phyloP scores from a whole-genome alignment of 2,329 filamentous ascomycete species.

The Apiospora saccharicola region DNA sequence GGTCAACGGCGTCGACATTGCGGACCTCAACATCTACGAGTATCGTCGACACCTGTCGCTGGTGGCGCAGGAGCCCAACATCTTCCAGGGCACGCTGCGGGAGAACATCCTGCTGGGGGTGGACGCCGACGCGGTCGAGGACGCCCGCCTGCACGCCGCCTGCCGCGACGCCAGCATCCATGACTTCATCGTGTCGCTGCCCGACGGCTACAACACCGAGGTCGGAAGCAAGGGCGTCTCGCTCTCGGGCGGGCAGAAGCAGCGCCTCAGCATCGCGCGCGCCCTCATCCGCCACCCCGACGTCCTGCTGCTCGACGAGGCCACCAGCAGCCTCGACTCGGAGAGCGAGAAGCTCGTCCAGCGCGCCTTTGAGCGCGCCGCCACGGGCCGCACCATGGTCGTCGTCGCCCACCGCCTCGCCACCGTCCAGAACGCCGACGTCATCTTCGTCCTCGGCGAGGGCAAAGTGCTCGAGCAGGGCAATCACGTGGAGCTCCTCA shows the following conservation, averaged over 20 bases:
- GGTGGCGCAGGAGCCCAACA: constrained; percentile 76
- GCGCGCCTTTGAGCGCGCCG: constrained; percentile 70
- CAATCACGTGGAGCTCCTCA: constrained; percentile 59
- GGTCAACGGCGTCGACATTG: constrained; percentile 68
- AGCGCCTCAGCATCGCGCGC: constrained; percentile 73
- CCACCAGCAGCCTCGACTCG: constrained; percentile 73
- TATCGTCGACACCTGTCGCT: constrained; percentile 73
- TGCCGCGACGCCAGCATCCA: constrained; percentile 72
- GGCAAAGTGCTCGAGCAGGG: constrained; percentile 65
- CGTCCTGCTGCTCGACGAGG: constrained; percentile 75
- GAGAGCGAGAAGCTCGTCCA: constrained; percentile 66
- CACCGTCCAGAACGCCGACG: constrained; percentile 79
- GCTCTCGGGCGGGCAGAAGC: constrained; percentile 76
- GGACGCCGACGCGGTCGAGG: constrained; percentile 56
- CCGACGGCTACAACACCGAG: constrained; percentile 90
- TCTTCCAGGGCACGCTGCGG: constrained; percentile 68
- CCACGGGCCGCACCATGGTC: constrained; percentile 69
- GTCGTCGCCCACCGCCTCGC: constrained; percentile 81
- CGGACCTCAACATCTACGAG: constrained; percentile 62
- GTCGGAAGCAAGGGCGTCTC: constrained; percentile 76
- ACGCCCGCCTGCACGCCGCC: constrained; percentile 59
- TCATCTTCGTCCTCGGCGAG: constrained; percentile 80
- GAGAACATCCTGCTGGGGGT: constrained; percentile 76
- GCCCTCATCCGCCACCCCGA: constrained; percentile 72
- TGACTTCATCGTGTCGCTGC: constrained; percentile 80